Conservation (phyloP, 352 stramenopile genomes). For the Globisporangium heterothallicum region DNA sequence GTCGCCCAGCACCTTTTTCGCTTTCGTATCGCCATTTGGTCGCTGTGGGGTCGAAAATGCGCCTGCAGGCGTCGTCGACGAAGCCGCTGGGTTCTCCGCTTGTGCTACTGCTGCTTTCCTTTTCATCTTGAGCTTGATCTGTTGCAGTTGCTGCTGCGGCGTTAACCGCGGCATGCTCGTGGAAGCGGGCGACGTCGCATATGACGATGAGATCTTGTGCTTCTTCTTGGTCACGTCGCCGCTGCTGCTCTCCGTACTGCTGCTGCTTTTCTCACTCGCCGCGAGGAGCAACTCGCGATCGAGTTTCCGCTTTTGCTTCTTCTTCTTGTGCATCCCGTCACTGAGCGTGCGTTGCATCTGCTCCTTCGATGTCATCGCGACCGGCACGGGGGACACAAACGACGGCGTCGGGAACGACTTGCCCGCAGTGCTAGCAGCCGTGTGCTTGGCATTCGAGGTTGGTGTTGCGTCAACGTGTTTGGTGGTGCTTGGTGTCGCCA, state of each 20-base stretch:
- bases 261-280: not conserved
- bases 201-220: conserved; percentile 15
- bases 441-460: conserved; percentile 1
- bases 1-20: conserved; percentile 25
- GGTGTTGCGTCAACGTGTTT: no score
- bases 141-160: conserved; percentile 8
- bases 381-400: conserved; percentile 38
- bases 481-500: conserved; percentile 6
- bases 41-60: conserved; percentile 7
- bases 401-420: conserved; percentile 25
- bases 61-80: not conserved
- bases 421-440: no score
- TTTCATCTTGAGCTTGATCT: conserved; percentile 13
- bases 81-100: not conserved
- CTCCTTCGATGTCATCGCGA: conserved; percentile 9
- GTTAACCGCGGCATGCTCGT: conserved; percentile 1
- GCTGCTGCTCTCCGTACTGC: not conserved
- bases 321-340: conserved; percentile 26
- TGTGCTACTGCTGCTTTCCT: conserved; percentile 10
- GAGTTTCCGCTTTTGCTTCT: conserved; percentile 29
- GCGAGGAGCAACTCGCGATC: conserved; percentile 16
- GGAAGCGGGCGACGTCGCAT: not conserved
- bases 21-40: conserved; percentile 7
- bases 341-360: conserved; percentile 33
- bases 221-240: conserved; percentile 16